Evolutionary conservation across 2,329 filamentous ascomycete species (phyloP), one percentile per base, ranked within the genome.

Genomic region (Sporothrix brunneoviolacea): DNA sequence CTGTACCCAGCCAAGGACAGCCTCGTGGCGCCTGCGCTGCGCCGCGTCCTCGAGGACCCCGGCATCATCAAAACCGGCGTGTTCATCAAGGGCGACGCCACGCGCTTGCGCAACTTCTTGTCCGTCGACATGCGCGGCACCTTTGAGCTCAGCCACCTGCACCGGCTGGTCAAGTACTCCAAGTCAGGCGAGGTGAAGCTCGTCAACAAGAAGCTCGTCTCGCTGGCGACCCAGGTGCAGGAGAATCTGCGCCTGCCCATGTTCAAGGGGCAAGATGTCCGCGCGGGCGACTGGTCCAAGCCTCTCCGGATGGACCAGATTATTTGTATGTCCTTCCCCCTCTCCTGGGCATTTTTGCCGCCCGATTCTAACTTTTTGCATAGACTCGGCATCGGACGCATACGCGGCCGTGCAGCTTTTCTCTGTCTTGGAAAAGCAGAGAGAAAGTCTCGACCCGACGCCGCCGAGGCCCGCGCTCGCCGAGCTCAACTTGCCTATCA

Each of bases 71-170:
- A 96, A 65, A 74, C 79, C 2, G 91, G 91, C 10, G 89, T 95
- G 4, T 73, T 76, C 47, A 85, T 96, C 58, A 77, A 78, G 58
- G 84, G 77, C 33, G 89, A 88, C 57, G 79, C 77, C 53, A 84
- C 79, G 2, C 80, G 89, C 27, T 61, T 96, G 12, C 73, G 71
- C 24, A 84, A 78, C n/a, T 79, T 72, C 55, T 74, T 95, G 3
- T 71, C 68, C 0, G 74, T 95, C 22, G 64, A 84, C 1, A 72
- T 82, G 1, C 75, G 72, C 44, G 86, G 86, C 0, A 70, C 88
- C 4, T 79, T 95, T 54, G 91, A 96, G 67, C 74, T 95, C 8
- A 91, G 86, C 63, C 86, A 95, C 62, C 68, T 95, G 21, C 84
- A 91, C 66, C 87, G 81, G 57, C 70, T 95, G 10, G 78, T 95